Conservation (phyloP, 768 basidiomycete genomes). For the Leccinellum albellum region DNA sequence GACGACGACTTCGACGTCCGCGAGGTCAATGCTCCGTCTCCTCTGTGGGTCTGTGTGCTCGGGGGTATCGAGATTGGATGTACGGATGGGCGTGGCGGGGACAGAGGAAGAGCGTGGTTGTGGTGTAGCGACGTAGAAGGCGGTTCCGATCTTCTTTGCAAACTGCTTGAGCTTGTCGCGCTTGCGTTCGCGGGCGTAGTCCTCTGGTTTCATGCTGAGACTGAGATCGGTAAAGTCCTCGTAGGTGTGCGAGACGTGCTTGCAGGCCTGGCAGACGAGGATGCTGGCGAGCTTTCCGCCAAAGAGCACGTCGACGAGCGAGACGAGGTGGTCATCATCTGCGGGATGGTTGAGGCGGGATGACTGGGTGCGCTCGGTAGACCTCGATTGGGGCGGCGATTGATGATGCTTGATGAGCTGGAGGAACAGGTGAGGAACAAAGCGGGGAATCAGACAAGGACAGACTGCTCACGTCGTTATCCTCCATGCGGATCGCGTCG, state of each 20-base stretch:
- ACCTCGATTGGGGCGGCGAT: conserved; percentile 40
- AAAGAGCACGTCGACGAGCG: conserved; percentile 88
- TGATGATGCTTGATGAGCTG: conserved; percentile 79
- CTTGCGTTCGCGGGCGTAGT: conserved; percentile 68
- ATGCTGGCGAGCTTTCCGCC: conserved; percentile 86
- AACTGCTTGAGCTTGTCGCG: conserved; percentile 74
- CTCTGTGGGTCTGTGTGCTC: conserved; percentile 22
- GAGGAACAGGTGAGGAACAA: background rate
- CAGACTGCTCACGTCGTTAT: conserved; percentile 64
- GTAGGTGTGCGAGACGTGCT: conserved; percentile 76
- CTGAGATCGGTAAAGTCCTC: conserved; percentile 96
- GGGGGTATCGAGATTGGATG: conserved; percentile 31
- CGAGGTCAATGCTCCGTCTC: conserved; percentile 32
- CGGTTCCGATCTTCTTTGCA: conserved; percentile 53
- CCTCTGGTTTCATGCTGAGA: conserved; percentile 80
- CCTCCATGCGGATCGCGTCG: conserved; percentile 94
- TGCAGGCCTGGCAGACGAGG: conserved; percentile 92
- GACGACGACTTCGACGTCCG: conserved; percentile 32
- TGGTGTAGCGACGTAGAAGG: conserved; percentile 25
- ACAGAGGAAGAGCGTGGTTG: conserved; percentile 57
- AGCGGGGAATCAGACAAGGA: background rate
- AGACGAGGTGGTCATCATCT: conserved; percentile 46
- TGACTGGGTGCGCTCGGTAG: conserved; percentile 21
- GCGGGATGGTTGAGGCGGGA: background rate
- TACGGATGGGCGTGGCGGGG: conserved; percentile 39